Evolutionary conservation across 805 yeast species (phyloP).

Genomic region (Kuraishia capsulata): DNA sequence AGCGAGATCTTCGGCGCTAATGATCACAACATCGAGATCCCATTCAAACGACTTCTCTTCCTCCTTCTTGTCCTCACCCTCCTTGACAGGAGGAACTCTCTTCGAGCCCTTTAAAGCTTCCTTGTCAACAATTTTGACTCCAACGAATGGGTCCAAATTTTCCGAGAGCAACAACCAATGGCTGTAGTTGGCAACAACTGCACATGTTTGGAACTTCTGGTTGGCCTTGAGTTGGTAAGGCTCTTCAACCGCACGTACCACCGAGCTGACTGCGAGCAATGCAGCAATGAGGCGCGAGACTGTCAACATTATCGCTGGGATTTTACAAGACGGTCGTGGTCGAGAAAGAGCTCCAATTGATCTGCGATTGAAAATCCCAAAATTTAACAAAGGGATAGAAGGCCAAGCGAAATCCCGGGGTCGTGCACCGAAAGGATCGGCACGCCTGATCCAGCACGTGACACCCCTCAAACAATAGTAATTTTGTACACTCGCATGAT

Average conservation of each 20-base stretch:
- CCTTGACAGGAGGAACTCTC: background rate
- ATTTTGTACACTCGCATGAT: too few species aligned
- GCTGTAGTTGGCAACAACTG: slow-evolving; percentile 18
- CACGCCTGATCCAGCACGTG: too few species aligned
- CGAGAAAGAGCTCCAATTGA: too few species aligned
- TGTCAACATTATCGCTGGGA: too few species aligned
- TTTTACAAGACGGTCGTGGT: too few species aligned
- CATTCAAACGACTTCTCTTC: slow-evolving; percentile 3
- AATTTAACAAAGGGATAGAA: too few species aligned
- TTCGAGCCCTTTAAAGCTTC: background rate
- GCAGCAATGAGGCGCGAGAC: too few species aligned
- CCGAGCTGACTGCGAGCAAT: too few species aligned
- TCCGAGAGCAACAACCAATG: slow-evolving; percentile 9
- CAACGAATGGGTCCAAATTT: slow-evolving; percentile 11
- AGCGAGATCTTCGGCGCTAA: slow-evolving; percentile 14
- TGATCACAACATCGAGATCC: slow-evolving; percentile 12
- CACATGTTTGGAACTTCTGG: slow-evolving; percentile 19
- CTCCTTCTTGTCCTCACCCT: background rate
- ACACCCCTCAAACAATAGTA: too few species aligned
- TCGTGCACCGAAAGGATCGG: too few species aligned
- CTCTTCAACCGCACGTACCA: slow-evolving; percentile 17
- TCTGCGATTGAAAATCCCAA: too few species aligned
- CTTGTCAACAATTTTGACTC: slow-evolving; percentile 9
- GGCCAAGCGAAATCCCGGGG: too few species aligned
- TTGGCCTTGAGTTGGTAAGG: slow-evolving; percentile 10